Base-by-base conservation (phyloP, 345 rosid genomes). In the Bruguiera sexangula region DNA sequence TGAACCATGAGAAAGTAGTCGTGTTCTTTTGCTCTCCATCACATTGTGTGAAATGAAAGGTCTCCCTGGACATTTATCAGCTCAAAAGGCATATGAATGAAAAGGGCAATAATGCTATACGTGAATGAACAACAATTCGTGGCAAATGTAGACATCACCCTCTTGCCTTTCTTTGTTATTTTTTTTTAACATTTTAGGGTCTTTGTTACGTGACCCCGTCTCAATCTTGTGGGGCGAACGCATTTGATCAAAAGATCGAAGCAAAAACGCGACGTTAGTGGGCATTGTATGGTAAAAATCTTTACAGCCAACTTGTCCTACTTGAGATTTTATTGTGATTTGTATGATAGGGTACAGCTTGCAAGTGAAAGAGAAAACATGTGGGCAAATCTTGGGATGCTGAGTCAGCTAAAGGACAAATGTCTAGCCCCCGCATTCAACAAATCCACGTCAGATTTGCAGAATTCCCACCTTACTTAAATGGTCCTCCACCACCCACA, bases 321-420 rank as follows among this genome's bases (percentile, higher is more conserved):
- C 18, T 21, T 3, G 1, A 3, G 50, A 13, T 3, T 2, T 21
- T 54, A 56, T 27, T 22, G 11, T 1, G 29, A 56, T 21, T 56
- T 22, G 60, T 22, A 22, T 26, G 1, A 8, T 55, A 22, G 21
- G 29, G 59, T 55, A 55, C 59, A 55, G 60, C 27, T 10, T 22
- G 16, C 60, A 22, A 22, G 60, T 9, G 5, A 24, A 0, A 6
- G 26, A 56, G 60, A 15, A 10, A 26, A n/a, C 6, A 21, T 22
- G 58, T n/a, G 8, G 60, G 60, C 19, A 56, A 24, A 8, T 24
- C 60, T 8, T 24, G 60, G 60, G 60, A 56, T 24, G 60, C 54
- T 53, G 84, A 73, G 73, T 76, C 75, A 76, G 82, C 69, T 18
- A 69, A 63, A 61, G 83, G 78, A 75, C 75, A 64, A 51, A 29